Evolutionary conservation across 805 yeast species (phyloP), one percentile per base, ranked within the genome.

Genomic region (Lipomyces chichibuensis): DNA sequence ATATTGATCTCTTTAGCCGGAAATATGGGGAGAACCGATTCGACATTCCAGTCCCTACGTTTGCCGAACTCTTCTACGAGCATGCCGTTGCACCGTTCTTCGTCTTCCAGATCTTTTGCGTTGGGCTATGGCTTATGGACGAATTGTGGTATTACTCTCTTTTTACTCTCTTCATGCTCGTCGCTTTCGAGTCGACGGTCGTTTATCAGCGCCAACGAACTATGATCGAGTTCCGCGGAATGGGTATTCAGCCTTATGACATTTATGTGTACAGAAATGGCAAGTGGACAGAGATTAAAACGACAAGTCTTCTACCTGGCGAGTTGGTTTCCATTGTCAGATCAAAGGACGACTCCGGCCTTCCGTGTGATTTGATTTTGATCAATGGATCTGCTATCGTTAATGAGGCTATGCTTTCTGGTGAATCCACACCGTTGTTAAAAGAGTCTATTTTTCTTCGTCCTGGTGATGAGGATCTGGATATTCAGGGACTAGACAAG

Each of bases 61-160:
- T 95, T 74, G 70, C 84, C 65, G 98, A 94, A 78, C 83, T 95
- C 74, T 95, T 95, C 82, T 89, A 91, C 76, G 98, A 95, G 79
- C 99, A 95, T 77, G 98, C 98, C 11, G 93, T 95, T 52, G 98
- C 99, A 14, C 99, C 99, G 13, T 91, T 95, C 78, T 95, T 95
- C 74, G 97, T 95, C 32, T 95, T 95, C 82, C 99, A 95, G 81
- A 84, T 95, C 65, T 95, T 95, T 78, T 93, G 98, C 76, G 96
- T 94, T 66, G 96, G 94, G 3, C 82, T 95, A 69, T 95, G 98
- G 98, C 85, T 91, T 75, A 85, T 95, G 86, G 98, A 95, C 80
- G 98, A 94, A 73, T 89, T 90, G 81, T 95, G 98, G 98, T 93
- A 93, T 79, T 90, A 90, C 76, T 92, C 98, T 3, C 81, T 95